phyloP scores from a whole-genome alignment of 2,329 filamentous ascomycete species.

The Ceratocystis cubensis region DNA sequence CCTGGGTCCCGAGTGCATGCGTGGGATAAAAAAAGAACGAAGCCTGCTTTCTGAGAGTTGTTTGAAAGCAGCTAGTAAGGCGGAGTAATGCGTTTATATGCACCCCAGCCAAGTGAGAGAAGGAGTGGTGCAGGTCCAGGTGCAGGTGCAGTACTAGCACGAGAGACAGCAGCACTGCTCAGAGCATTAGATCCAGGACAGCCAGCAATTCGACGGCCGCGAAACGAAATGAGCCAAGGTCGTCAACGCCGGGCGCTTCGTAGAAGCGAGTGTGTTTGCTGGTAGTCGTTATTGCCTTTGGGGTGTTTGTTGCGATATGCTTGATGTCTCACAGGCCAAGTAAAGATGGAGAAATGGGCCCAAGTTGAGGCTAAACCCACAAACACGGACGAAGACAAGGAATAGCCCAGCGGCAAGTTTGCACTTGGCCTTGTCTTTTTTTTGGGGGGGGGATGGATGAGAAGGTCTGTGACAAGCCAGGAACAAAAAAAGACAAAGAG shows the following conservation, averaged over 20 bases:
- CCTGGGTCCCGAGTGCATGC: background rate
- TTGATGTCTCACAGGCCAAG: constrained; percentile 2
- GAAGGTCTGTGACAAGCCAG: background rate
- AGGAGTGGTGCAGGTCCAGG: background rate
- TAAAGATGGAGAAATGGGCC: constrained; percentile 2
- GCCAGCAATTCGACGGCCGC: background rate
- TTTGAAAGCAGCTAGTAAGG: background rate
- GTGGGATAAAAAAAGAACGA: constrained; percentile 1
- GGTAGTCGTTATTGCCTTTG: background rate
- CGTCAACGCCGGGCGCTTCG: background rate
- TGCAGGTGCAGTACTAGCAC: background rate
- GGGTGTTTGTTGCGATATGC: background rate
- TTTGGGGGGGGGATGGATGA: background rate
- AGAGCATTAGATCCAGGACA: background rate
- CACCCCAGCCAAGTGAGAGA: background rate
- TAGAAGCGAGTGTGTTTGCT: background rate
- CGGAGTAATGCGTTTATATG: background rate
- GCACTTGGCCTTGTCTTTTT: background rate
- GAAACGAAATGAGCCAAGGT: background rate
- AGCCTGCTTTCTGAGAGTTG: background rate
- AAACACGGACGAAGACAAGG: constrained; percentile 9
- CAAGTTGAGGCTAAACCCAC: background rate
- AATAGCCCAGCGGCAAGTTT: constrained; percentile 7
- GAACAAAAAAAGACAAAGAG: background rate
- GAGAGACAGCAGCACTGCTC: background rate